A percentile compares a stretch with the other conserved stretches of the same genome.
Evolutionary conservation across 164 flowering plant species (phyloP).

Genomic region (Macadamia integrifolia): DNA sequence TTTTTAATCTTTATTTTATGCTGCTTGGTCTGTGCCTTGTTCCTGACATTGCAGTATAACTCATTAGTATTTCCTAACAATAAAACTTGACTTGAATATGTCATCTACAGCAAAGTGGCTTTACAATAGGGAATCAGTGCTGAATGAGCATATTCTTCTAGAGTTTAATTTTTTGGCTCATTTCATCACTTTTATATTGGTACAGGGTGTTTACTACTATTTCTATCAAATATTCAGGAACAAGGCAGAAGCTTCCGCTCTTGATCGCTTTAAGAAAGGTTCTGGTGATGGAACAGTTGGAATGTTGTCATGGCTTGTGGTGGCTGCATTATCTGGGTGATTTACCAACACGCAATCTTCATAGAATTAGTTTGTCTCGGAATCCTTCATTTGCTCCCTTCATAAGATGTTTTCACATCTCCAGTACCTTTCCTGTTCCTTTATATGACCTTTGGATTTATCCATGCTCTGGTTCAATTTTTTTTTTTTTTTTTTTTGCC

Average conservation of each 20-base stretch:
- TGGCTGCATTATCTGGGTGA: slow-evolving; percentile 94
- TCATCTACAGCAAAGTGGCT: not conserved
- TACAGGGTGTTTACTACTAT: slow-evolving; percentile 99
- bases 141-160: not conserved
- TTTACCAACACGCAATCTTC: slow-evolving; percentile 10
- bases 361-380: not conserved
- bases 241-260: slow-evolving; percentile 71
- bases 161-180: slow-evolving; percentile 13
- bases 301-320: slow-evolving; percentile 85
- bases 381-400: not conserved
- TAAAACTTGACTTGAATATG: no score
- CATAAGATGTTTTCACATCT: not conserved
- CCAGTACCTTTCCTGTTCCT: not conserved
- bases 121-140: not conserved
- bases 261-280: slow-evolving; percentile 52
- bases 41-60: no score
- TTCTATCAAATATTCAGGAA: slow-evolving; percentile 97
- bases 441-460: no score
- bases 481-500: no score
- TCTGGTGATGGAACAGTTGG: slow-evolving; percentile 96
- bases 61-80: no score
- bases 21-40: no score
- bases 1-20: no score
- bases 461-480: no score
- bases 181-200: slow-evolving; percentile 27